Conservation (phyloP, 371 early-diverging fungal species). For the Apophysomyces trapeziformis region DNA sequence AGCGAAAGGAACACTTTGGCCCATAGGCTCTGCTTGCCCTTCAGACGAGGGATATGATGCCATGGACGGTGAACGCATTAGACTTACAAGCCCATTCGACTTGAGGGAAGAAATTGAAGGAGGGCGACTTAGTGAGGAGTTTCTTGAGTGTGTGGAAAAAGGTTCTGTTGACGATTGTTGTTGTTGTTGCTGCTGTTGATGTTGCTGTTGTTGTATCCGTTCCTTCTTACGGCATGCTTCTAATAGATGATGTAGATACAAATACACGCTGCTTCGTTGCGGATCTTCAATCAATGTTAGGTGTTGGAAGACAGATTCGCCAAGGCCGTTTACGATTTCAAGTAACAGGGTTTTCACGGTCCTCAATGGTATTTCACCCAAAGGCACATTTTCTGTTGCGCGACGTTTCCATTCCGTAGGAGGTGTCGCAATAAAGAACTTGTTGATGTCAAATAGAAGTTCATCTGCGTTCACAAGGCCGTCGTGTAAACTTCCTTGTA, state of each 20-base stretch:
- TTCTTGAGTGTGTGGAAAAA: slow-evolving; percentile 29
- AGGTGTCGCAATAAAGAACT: slow-evolving; percentile 79
- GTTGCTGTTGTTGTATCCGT: slow-evolving; percentile 26
- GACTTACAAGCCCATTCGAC: slow-evolving; percentile 26
- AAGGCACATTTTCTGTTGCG: slow-evolving; percentile 68
- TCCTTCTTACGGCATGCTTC: slow-evolving; percentile 65
- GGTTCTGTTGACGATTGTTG: slow-evolving; percentile 23
- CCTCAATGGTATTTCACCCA: slow-evolving; percentile 91
- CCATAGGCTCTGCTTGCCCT: slow-evolving; percentile 9
- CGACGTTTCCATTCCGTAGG: slow-evolving; percentile 88
- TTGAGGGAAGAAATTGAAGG: slow-evolving; percentile 34
- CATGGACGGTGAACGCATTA: slow-evolving; percentile 34
- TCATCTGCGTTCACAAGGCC: slow-evolving; percentile 59
- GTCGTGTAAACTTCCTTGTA: slow-evolving; percentile 67
- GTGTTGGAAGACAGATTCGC: slow-evolving; percentile 66
- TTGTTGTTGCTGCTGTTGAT: slow-evolving; percentile 20
- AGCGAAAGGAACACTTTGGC: slow-evolving; percentile 15
- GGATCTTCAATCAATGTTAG: slow-evolving; percentile 68
- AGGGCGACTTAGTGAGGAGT: slow-evolving; percentile 38
- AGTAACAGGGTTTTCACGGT: slow-evolving; percentile 92
- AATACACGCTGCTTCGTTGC: slow-evolving; percentile 65
- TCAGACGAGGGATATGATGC: slow-evolving; percentile 26
- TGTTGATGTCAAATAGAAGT: slow-evolving; percentile 77
- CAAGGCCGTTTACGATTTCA: slow-evolving; percentile 73
- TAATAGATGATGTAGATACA: slow-evolving; percentile 74